phyloP scores from a whole-genome alignment of 2,329 filamentous ascomycete genomes.

The Xylariaceae sp. region DNA sequence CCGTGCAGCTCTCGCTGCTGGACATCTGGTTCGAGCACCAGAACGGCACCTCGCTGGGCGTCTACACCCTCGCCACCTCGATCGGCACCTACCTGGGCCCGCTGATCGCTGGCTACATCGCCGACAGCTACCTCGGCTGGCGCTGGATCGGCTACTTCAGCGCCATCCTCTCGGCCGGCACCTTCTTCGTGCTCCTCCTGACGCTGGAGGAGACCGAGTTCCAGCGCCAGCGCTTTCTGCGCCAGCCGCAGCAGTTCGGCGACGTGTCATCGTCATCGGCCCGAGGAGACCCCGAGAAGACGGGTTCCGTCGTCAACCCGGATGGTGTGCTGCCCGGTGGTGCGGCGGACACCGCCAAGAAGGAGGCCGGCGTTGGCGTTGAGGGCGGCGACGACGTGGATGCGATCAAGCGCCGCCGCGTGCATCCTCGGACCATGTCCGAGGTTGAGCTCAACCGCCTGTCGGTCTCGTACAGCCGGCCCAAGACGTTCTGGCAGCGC shows the following conservation, averaged over 20 bases:
- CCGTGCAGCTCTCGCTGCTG: not conserved
- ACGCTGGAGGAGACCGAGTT: not conserved
- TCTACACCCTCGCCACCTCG: not conserved
- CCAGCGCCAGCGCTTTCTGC: not conserved
- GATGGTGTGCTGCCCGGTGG: not conserved
- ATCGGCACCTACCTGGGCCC: not conserved
- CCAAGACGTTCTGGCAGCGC: not conserved
- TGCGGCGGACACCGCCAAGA: not conserved
- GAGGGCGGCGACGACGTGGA: not conserved
- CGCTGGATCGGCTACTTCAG: not conserved
- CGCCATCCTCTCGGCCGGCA: not conserved
- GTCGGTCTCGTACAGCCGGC: not conserved
- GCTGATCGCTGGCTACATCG: not conserved
- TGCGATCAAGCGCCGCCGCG: not conserved
- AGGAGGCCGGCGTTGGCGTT: too few species aligned
- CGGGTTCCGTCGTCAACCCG: not conserved
- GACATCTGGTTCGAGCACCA: not conserved
- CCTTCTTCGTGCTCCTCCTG: not conserved
- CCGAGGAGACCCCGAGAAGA: not conserved
- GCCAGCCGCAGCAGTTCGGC: not conserved
- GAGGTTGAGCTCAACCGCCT: not conserved
- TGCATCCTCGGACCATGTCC: not conserved
- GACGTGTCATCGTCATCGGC: too few species aligned
- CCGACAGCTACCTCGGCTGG: not conserved
- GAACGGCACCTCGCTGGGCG: not conserved